Percentiles rank a stretch among this genome's conserved stretches.
Evolutionary conservation across 2,329 filamentous ascomycete species (phyloP).

Genomic region (Berkeleyomyces basicola): DNA sequence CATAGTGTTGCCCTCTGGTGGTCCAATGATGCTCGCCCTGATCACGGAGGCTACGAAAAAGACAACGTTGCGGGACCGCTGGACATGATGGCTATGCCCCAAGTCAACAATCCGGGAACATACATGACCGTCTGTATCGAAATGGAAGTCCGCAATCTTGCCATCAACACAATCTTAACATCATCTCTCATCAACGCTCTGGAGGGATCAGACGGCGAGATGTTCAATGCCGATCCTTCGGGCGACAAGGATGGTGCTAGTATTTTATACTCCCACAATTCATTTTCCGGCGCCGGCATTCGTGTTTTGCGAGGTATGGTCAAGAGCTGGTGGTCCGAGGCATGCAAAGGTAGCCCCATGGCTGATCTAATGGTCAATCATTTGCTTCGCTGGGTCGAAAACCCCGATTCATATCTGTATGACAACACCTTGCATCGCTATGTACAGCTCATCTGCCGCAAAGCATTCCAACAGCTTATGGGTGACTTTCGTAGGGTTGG

Average conservation of each 20-base stretch:
- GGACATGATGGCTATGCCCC: conserved; percentile 80
- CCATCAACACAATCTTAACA: conserved; percentile 94
- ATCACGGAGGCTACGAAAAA: conserved; percentile 89
- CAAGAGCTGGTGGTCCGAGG: conserved; percentile 94
- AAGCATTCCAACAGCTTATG: conserved; percentile 94
- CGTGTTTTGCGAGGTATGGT: conserved; percentile 94
- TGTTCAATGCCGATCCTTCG: conserved; percentile 61
- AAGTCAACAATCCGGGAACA: conserved; percentile 80
- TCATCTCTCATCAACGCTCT: conserved; percentile 94
- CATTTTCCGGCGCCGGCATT: conserved; percentile 84
- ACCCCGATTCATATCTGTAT: conserved; percentile 83
- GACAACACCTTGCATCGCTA: conserved; percentile 91
- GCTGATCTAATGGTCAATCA: conserved; percentile 96
- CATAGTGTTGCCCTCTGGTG: conserved; percentile 96
- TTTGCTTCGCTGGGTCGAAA: conserved; percentile 92
- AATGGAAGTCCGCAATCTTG: conserved; percentile 78
- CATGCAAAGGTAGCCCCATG: conserved; percentile 78
- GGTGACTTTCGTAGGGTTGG: conserved; percentile 89
- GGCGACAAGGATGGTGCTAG: conserved; percentile 27
- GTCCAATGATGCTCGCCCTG: conserved; percentile 71
- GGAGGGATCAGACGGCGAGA: conserved; percentile 73
- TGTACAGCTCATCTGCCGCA: conserved; percentile 95
- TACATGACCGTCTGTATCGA: conserved; percentile 96
- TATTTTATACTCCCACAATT: conserved; percentile 30
- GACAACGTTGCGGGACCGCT: conserved; percentile 74